Conservation (phyloP, 345 rosid species). For the Hibiscus tridactylites region DNA sequence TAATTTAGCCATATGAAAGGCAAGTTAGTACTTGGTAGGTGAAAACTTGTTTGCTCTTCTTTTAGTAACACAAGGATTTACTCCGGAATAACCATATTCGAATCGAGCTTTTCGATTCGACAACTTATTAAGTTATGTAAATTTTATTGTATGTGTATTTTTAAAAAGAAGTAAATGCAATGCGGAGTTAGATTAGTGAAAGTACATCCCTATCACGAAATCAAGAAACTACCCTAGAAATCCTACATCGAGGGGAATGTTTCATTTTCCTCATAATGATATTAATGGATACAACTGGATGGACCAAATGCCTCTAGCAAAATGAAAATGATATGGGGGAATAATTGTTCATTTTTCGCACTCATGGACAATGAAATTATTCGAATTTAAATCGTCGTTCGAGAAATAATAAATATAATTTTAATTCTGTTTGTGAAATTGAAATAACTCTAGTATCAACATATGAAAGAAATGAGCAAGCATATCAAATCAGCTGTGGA, state of each 20-base stretch:
- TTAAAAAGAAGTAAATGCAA: neutral
- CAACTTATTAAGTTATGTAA: no score
- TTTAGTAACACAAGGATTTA: neutral
- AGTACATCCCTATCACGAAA: constrained; percentile 13
- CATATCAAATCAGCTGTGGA: neutral
- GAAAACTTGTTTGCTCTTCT: constrained; percentile 5
- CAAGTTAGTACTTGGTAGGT: neutral
- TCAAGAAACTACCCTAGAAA: constrained; percentile 4
- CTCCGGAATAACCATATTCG: no score
- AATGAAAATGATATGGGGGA: constrained; percentile 28
- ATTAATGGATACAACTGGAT: constrained; percentile 48
- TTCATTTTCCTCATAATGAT: constrained; percentile 43
- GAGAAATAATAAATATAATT: no score
- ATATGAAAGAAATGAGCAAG: neutral
- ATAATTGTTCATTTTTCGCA: constrained; percentile 10
- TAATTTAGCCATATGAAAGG: constrained; percentile 10
- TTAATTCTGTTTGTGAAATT: no score
- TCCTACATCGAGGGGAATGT: constrained; percentile 30
- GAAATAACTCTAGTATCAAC: neutral
- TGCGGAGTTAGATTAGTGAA: neutral
- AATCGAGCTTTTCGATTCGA: no score
- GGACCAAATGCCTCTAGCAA: constrained; percentile 29
- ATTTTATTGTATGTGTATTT: neutral
- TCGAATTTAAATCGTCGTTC: no score
- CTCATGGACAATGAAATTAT: neutral